phyloP scores from a whole-genome alignment of 2,329 filamentous ascomycete genomes.

The Camptophora hylomeconis region DNA sequence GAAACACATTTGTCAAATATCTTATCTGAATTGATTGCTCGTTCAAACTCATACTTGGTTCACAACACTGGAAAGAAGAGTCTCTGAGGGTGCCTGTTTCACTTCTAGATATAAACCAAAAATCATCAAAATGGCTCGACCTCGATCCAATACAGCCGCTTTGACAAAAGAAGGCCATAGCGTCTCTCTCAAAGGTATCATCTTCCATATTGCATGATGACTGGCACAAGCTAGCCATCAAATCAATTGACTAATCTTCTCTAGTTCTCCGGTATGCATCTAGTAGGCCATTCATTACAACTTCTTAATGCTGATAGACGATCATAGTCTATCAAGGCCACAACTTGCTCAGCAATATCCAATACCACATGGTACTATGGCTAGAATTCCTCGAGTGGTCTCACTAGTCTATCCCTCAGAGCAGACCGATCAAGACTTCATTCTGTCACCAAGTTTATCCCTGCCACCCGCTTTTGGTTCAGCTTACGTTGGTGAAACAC shows the following conservation, averaged over 20 bases:
- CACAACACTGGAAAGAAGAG: too few relatives aligned
- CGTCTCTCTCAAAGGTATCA: slow-evolving; percentile 5
- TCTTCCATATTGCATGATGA: too few relatives aligned
- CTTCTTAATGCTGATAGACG: not conserved
- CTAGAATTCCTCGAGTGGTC: slow-evolving; percentile 44
- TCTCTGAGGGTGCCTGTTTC: too few relatives aligned
- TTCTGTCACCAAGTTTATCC: slow-evolving; percentile 47
- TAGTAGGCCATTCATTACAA: not conserved
- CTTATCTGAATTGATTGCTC: too few relatives aligned
- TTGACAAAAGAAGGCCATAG: slow-evolving; percentile 4
- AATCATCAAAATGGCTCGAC: slow-evolving; percentile 19
- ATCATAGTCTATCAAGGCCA: slow-evolving; percentile 8
- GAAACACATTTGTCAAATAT: too few relatives aligned
- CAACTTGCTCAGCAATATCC: slow-evolving; percentile 32
- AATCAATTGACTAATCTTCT: not conserved
- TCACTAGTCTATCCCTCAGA: slow-evolving; percentile 59
- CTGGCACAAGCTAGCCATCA: too few relatives aligned
- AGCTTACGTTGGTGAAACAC: slow-evolving; percentile 89
- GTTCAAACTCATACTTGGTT: too few relatives aligned
- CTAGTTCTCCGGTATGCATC: slow-evolving; percentile 1
- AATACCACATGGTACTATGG: slow-evolving; percentile 30
- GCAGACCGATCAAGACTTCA: slow-evolving; percentile 35
- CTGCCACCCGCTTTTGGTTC: slow-evolving; percentile 85
- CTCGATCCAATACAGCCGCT: slow-evolving; percentile 2
- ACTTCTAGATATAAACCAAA: too few relatives aligned